These are phyloP conservation scores for Suillus americanus DNA, from an alignment of 768 basidiomycete species.

Conservation along the genomic window DNA sequence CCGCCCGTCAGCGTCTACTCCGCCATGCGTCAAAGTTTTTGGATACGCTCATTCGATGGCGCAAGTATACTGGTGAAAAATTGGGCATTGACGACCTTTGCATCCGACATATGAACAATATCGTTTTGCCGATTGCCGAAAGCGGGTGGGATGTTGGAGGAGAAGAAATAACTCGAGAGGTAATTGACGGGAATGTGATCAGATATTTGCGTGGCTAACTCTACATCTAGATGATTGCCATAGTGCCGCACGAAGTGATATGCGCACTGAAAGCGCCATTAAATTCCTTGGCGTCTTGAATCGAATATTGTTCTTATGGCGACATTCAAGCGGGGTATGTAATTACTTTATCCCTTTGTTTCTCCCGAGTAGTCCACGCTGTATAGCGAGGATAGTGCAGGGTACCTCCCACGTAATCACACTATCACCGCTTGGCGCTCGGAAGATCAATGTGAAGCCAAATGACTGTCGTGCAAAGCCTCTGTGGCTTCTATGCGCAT, in stretches of 20 bases:
- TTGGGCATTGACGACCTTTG: conserved; percentile 57
- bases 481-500: conserved; percentile 11
- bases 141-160: conserved; percentile 90
- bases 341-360: neutral
- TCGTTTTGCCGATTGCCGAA: conserved; percentile 65
- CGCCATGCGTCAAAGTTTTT: conserved; percentile 69
- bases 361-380: conserved; percentile 22
- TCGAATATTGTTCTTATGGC: conserved; percentile 12
- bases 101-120: conserved; percentile 53
- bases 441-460: conserved; percentile 54
- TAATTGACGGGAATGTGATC: conserved; percentile 31
- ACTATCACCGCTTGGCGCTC: conserved; percentile 37
- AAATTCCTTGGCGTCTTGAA: conserved; percentile 11
- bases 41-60: conserved; percentile 72
- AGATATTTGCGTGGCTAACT: neutral
- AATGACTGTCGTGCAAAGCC: conserved; percentile 47
- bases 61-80: conserved; percentile 64
- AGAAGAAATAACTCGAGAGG: conserved; percentile 60
- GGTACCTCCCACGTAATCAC: conserved; percentile 30
- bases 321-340: neutral
- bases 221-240: conserved; percentile 20
- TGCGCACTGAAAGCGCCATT: conserved; percentile 18
- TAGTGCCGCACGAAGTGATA: conserved; percentile 27
- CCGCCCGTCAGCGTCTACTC: conserved; percentile 71
- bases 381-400: conserved; percentile 37